These are phyloP conservation scores for Pythium grandisporangium DNA, from an alignment of 352 stramenopile genomes.

Conservation along the genomic window DNA sequence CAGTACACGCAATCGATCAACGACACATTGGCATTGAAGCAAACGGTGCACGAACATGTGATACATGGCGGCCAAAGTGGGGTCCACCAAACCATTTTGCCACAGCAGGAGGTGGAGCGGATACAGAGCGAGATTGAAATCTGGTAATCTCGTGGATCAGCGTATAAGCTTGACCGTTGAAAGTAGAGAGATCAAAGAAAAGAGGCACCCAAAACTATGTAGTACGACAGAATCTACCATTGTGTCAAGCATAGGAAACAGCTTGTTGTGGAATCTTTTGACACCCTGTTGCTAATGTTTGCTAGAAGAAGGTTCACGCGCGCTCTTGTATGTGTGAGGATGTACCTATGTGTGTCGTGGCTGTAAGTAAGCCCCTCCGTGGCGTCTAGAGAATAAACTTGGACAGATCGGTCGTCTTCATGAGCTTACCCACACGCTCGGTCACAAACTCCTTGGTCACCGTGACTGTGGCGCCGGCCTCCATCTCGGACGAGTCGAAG, in stretches of 20 bases:
- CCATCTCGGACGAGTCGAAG: conserved; percentile 95
- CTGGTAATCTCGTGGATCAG: too few relatives aligned
- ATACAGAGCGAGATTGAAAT: conserved; percentile 78
- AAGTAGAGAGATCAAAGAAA: too few relatives aligned
- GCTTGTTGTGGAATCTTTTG: too few relatives aligned
- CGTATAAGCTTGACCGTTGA: too few relatives aligned
- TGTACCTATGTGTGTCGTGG: too few relatives aligned
- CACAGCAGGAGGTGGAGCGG: conserved; percentile 58
- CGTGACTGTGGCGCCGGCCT: conserved; percentile 63
- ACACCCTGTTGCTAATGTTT: too few relatives aligned
- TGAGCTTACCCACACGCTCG: conserved; percentile 89
- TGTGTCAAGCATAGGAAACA: too few relatives aligned
- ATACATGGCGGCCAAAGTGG: conserved; percentile 25
- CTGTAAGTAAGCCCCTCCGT: too few relatives aligned
- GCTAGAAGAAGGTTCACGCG: too few relatives aligned
- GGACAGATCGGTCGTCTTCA: conserved; percentile 94
- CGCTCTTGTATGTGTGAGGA: too few relatives aligned
- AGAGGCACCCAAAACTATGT: too few relatives aligned
- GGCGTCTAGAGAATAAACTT: conserved; percentile 97
- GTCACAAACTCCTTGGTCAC: conserved; percentile 94
- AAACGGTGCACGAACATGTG: conserved; percentile 34
- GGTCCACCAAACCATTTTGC: conserved; percentile 34
- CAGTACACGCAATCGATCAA: conserved; percentile 29
- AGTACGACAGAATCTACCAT: too few relatives aligned
- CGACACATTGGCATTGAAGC: conserved; percentile 26